These are phyloP conservation scores for Ballota nigra DNA, from an alignment of 257 asterid species.

Conservation along the genomic window DNA sequence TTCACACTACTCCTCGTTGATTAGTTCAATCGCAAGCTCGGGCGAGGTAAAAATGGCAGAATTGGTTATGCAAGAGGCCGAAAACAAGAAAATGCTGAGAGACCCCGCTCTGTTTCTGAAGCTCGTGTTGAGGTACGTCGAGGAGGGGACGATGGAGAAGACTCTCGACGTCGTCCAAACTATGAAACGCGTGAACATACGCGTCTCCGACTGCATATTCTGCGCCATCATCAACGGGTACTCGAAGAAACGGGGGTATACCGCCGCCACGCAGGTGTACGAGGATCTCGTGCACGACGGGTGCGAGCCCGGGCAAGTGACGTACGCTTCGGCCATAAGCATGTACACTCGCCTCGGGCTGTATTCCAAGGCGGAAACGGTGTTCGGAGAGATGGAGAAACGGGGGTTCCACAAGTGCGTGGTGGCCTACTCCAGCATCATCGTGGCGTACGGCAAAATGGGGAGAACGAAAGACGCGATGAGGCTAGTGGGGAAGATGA, in stretches of 20 bases:
- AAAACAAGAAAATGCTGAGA: slow-evolving; percentile 65
- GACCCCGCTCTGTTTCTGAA: slow-evolving; percentile 81
- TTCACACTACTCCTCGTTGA: slow-evolving; percentile 60
- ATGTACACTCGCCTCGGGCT: slow-evolving; percentile 58
- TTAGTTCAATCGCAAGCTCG: slow-evolving; percentile 46
- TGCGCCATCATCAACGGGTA: slow-evolving; percentile 84
- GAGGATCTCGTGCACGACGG: slow-evolving; percentile 52
- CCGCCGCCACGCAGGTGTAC: slow-evolving; percentile 47
- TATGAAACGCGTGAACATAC: slow-evolving; percentile 59
- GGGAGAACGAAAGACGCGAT: slow-evolving; percentile 64
- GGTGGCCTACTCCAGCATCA: slow-evolving; percentile 84
- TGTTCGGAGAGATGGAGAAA: slow-evolving; percentile 61
- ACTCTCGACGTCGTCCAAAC: slow-evolving; percentile 45
- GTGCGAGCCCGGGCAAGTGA: slow-evolving; percentile 88
- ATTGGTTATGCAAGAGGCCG: slow-evolving; percentile 73
- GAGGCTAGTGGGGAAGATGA: slow-evolving; percentile 82
- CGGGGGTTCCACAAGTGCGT: slow-evolving; percentile 71
- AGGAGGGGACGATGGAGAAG: slow-evolving; percentile 60
- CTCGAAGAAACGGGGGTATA: slow-evolving; percentile 52
- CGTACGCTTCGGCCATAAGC: slow-evolving; percentile 66
- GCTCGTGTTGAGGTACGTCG: slow-evolving; percentile 56
- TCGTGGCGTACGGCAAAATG: slow-evolving; percentile 67
- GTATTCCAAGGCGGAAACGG: slow-evolving; percentile 54
- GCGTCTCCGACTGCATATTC: slow-evolving; percentile 82
- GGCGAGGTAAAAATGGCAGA: slow-evolving; percentile 59